These are phyloP conservation scores for Aureobasidium sp. DNA, from an alignment of 2,329 filamentous ascomycete species.

Conservation along the genomic window DNA sequence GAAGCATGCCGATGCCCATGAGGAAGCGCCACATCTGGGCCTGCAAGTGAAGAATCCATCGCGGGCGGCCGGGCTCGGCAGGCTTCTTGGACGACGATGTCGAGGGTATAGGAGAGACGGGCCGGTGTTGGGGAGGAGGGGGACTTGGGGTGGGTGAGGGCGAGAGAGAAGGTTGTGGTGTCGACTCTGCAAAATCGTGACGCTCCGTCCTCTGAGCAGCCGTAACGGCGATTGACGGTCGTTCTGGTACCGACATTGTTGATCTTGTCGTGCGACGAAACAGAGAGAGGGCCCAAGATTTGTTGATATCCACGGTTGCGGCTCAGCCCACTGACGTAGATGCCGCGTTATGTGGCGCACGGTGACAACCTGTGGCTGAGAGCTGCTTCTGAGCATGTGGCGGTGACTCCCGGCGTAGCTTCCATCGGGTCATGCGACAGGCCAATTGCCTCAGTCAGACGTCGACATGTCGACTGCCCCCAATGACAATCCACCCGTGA, in stretches of 20 bases:
- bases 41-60: slow-evolving; percentile 54
- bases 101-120: background rate
- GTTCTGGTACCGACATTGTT: background rate
- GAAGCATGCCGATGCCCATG: slow-evolving; percentile 59
- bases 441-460: background rate
- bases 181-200: background rate
- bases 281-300: background rate
- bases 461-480: background rate
- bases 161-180: background rate
- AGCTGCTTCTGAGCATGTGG: background rate
- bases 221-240: background rate
- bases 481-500: background rate
- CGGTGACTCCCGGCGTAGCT: background rate
- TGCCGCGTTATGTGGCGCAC: background rate
- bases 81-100: background rate
- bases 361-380: too few relatives aligned
- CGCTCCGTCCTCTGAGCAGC: background rate
- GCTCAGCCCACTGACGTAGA: background rate
- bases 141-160: background rate
- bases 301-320: background rate
- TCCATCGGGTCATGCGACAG: background rate
- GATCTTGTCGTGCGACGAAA: background rate
- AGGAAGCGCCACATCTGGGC: slow-evolving; percentile 58
- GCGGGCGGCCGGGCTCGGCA: background rate
- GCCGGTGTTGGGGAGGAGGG: background rate